Evolutionary conservation across 345 rosid genomes (phyloP), one percentile per base, ranked within the genome.

Genomic region (Excoecaria cochinchinensis): DNA sequence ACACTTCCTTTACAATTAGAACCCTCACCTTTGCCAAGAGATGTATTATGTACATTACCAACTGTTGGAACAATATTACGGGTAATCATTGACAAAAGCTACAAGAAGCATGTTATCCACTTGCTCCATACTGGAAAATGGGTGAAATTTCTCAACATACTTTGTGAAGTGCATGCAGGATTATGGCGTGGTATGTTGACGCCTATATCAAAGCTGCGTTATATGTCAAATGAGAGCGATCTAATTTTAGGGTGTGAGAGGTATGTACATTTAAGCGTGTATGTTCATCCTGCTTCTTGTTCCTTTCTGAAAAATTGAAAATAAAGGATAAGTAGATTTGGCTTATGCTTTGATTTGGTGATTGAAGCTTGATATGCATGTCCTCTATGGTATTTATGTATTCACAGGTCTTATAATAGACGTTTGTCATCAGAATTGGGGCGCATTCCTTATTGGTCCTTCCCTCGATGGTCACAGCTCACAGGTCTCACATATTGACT

Each of bases 31-130:
- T 73, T 85, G 79, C 80, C 94, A 16, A 89, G 88, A 85, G 93
- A 90, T 48, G 3, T 80, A 60, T 78, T 91, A 19, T 79, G 79
- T 80, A 80, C 86, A 59, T 88, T 95, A 84, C 98, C 98, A 47
- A 77, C 89, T 11, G 86, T 85, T 80, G 99, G 99, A 79, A 89
- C 92, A 46, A 70, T 93, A 76, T 79, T 93, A 78, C 84, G 88
- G 81, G 87, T 95, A 74, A 59, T 76, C 72, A 55, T 84, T 78
- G 84, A 84, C 66, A 78, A 62, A 63, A 77, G 77, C 67, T 76
- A 73, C 47, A 59, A 52, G 60, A 78, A 83, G 67, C 80, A 84
- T 73, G 58, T 78, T 15, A 82, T 86, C 64, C 87, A 74, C 74
- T 40, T 78, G 75, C 82, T 91, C 40, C 82, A 79, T 62, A 36